Evolutionary conservation across 805 yeast species (phyloP).

Genomic region (Zygosaccharomyces kombuchaensis): DNA sequence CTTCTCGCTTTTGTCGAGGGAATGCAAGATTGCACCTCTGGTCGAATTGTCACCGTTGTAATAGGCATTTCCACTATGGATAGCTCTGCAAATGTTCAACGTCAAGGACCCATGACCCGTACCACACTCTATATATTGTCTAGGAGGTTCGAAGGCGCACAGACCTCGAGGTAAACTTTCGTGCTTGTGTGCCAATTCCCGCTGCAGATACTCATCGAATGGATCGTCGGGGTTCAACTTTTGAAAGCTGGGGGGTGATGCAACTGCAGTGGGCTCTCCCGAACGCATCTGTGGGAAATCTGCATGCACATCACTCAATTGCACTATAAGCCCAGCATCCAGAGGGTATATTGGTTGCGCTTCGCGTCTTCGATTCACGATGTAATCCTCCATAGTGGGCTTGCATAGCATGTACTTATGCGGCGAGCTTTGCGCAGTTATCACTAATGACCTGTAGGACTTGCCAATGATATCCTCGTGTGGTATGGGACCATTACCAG

Average conservation of each 20-base stretch:
- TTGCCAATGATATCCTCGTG: slow-evolving; percentile 41
- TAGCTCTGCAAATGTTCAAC: slow-evolving; percentile 39
- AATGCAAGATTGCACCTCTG: slow-evolving; percentile 45
- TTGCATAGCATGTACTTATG: slow-evolving; percentile 35
- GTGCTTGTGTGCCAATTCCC: neutral
- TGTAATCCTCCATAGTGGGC: slow-evolving; percentile 47
- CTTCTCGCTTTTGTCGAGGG: slow-evolving; percentile 39
- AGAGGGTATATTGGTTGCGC: slow-evolving; percentile 51
- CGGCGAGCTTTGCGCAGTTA: slow-evolving; percentile 16
- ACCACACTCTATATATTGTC: slow-evolving; percentile 48
- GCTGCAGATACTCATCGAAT: slow-evolving; percentile 5
- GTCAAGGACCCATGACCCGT: slow-evolving; percentile 53
- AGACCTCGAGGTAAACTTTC: slow-evolving; percentile 3
- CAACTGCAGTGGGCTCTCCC: slow-evolving; percentile 4
- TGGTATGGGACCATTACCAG: slow-evolving; percentile 25
- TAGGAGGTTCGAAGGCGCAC: slow-evolving; percentile 22
- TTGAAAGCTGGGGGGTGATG: slow-evolving; percentile 2
- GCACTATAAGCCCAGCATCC: slow-evolving; percentile 46
- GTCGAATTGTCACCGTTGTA: slow-evolving; percentile 23
- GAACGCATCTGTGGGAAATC: slow-evolving; percentile 35
- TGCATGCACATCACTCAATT: slow-evolving; percentile 44
- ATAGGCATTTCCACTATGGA: slow-evolving; percentile 44
- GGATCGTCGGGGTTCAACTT: slow-evolving; percentile 6
- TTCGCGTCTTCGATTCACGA: slow-evolving; percentile 38
- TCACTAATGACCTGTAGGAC: slow-evolving; percentile 35